Percentiles rank a stretch among this genome's conserved stretches.
These are phyloP conservation scores for Flaveria floridana DNA, from an alignment of 140 eudicot genomes.

Conservation along the genomic window DNA sequence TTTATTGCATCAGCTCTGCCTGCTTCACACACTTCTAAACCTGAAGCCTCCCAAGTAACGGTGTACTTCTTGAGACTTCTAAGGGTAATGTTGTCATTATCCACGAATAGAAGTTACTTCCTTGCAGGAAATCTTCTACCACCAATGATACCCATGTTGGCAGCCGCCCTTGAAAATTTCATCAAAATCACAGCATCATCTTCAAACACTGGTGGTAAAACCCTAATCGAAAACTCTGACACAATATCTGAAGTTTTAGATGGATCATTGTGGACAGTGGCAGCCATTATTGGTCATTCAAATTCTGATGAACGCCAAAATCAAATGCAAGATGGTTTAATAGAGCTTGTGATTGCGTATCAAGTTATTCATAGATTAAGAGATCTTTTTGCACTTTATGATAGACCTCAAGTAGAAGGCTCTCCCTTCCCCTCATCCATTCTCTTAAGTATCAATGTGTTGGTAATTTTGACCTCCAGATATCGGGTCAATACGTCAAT, in stretches of 20 bases:
- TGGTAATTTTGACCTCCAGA: slow-evolving; percentile 77
- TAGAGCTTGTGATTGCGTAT: slow-evolving; percentile 81
- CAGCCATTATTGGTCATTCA: slow-evolving; percentile 68
- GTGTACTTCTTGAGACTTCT: slow-evolving; percentile 76
- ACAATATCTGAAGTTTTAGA: slow-evolving; percentile 75
- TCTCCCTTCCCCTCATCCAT: slow-evolving; percentile 93
- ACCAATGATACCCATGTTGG: slow-evolving; percentile 85
- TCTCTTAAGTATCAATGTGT: slow-evolving; percentile 66
- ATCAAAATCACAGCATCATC: slow-evolving; percentile 83
- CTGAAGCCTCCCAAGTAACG: slow-evolving; percentile 94
- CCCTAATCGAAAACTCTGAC: slow-evolving; percentile 59
- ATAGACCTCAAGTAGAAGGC: slow-evolving; percentile 93
- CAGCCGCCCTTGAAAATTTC: slow-evolving; percentile 88
- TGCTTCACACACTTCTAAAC: slow-evolving; percentile 93
- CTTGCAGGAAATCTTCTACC: slow-evolving; percentile 88
- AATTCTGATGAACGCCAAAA: slow-evolving; percentile 65
- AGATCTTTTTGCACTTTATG: slow-evolving; percentile 94
- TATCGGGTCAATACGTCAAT: slow-evolving; percentile 52
- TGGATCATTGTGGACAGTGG: slow-evolving; percentile 73
- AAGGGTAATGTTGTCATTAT: slow-evolving; percentile 59
- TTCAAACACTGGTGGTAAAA: slow-evolving; percentile 44
- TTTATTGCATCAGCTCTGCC: slow-evolving; percentile 95
- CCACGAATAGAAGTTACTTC: slow-evolving; percentile 72
- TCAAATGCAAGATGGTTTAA: slow-evolving; percentile 86
- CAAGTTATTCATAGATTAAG: slow-evolving; percentile 85